These are phyloP conservation scores for Lodderomyces jiufengensis DNA, from an alignment of 1,139 yeast genomes.

Conservation along the genomic window DNA sequence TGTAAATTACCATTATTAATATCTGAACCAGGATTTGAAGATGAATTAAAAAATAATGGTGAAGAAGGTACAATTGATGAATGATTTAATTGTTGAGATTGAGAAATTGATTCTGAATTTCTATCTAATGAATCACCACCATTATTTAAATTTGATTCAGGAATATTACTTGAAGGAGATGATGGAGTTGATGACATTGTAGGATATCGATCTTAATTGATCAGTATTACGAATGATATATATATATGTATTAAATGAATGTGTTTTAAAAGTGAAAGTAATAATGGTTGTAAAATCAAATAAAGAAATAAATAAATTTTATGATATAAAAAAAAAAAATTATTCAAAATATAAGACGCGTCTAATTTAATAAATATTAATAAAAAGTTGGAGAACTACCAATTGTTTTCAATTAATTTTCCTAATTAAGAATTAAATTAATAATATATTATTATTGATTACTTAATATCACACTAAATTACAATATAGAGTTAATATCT, in stretches of 20 bases:
- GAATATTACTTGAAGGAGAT: constrained; percentile 21
- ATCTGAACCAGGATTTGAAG: constrained; percentile 45
- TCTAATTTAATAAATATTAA: too few species aligned
- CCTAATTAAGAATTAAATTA: too few species aligned
- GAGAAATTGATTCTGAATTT: constrained; percentile 32
- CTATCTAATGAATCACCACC: constrained; percentile 12
- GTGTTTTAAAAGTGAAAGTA: neutral
- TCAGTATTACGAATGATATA: too few species aligned
- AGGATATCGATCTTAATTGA: neutral
- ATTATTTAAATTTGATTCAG: constrained; percentile 5
- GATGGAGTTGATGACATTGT: constrained; percentile 31
- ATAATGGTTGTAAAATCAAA: neutral
- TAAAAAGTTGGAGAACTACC: too few species aligned
- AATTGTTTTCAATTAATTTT: constrained; percentile 17
- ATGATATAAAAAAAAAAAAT: too few species aligned
- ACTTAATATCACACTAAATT: too few species aligned
- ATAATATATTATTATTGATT: too few species aligned
- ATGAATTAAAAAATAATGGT: constrained; percentile 56
- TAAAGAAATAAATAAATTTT: constrained; percentile 1
- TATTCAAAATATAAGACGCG: constrained; percentile 10
- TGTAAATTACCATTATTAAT: constrained; percentile 17
- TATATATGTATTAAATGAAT: too few species aligned
- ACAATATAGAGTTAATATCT: too few species aligned
- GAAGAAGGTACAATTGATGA: constrained; percentile 57
- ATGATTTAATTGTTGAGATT: constrained; percentile 25